These are phyloP conservation scores for Coemansia sp. DNA, from an alignment of 192 early-diverging fungal genomes.

Conservation along the genomic window DNA sequence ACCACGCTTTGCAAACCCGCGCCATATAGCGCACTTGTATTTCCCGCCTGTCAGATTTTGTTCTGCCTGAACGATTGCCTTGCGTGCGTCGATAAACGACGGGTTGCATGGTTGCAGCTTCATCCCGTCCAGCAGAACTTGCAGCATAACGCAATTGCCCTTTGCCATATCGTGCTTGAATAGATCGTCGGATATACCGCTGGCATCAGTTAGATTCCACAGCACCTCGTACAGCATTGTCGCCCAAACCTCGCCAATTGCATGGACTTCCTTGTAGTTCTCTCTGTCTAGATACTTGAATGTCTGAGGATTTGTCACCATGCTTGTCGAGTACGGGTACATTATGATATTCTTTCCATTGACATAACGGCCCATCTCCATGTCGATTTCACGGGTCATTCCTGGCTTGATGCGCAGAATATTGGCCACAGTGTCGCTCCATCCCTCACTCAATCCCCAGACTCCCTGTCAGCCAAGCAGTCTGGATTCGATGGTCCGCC, in stretches of 20 bases:
- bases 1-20: constrained; percentile 68
- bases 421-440: constrained; percentile 91
- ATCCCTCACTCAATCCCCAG: constrained; percentile 95
- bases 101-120: constrained; percentile 69
- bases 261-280: constrained; percentile 92
- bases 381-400: constrained; percentile 54
- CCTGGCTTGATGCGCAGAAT: constrained; percentile 65
- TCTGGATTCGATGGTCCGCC: constrained; percentile 87
- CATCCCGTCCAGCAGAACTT: constrained; percentile 58
- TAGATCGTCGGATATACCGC: constrained; percentile 61
- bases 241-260: constrained; percentile 93
- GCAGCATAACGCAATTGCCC: constrained; percentile 58
- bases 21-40: constrained; percentile 61
- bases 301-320: constrained; percentile 75
- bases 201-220: constrained; percentile 66
- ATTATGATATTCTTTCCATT: constrained; percentile 81
- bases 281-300: constrained; percentile 74
- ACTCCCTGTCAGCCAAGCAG: constrained; percentile 86
- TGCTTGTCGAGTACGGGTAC: constrained; percentile 72
- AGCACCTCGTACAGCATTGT: constrained; percentile 86
- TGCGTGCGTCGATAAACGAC: constrained; percentile 62
- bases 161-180: constrained; percentile 46
- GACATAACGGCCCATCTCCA: constrained; percentile 73
- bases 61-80: constrained; percentile 66
- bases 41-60: constrained; percentile 49